phyloP scores from a whole-genome alignment of 225 moss, liverwort and hornwort species.

The Thuidium tamariscinum region DNA sequence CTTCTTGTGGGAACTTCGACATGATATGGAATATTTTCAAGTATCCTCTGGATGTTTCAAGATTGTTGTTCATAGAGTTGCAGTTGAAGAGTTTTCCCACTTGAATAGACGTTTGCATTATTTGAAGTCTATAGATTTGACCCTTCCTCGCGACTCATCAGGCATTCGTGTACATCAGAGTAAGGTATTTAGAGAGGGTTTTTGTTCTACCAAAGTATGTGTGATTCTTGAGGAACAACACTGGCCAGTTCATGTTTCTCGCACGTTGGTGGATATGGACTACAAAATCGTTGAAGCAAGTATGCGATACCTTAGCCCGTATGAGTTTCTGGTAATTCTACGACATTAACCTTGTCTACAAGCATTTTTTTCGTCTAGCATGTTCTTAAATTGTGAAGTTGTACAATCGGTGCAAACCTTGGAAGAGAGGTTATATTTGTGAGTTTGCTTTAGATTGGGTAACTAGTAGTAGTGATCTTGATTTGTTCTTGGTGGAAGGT shows the following conservation, averaged over 20 bases:
- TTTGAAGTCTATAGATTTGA: too few species aligned
- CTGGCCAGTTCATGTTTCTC: fast-evolving
- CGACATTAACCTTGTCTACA: too few species aligned
- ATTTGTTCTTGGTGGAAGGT: background rate
- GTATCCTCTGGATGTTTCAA: fast-evolving
- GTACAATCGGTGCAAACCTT: fast-evolving
- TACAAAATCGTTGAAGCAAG: fast-evolving
- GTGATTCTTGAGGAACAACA: fast-evolving
- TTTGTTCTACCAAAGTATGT: fast-evolving
- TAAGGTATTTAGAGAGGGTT: fast-evolving
- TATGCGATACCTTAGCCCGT: fast-evolving
- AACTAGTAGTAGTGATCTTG: background rate
- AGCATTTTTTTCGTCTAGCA: too few species aligned
- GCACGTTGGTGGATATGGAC: fast-evolving
- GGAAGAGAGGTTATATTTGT: background rate
- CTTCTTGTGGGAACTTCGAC: background rate
- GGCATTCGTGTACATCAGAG: background rate
- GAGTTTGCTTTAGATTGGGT: too few species aligned
- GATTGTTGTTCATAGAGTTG: background rate
- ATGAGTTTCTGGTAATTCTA: background rate
- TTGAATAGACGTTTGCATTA: too few species aligned
- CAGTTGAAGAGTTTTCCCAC: background rate
- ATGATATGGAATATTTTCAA: fast-evolving
- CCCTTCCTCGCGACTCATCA: fast-evolving
- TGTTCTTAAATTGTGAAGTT: background rate